phyloP scores from a whole-genome alignment of 441 rosid species.

The Adansonia rubrostipa region DNA sequence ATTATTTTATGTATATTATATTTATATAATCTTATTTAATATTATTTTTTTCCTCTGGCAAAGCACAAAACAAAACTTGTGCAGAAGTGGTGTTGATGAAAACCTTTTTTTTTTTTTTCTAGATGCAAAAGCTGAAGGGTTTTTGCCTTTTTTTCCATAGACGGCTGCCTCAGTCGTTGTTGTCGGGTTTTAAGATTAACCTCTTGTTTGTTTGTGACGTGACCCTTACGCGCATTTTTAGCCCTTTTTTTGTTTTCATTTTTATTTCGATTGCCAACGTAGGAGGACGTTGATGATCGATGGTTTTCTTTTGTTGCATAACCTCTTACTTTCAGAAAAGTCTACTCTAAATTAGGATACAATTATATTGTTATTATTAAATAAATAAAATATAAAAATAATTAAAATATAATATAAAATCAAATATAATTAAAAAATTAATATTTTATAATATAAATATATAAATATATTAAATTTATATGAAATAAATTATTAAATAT shows the following conservation, averaged over 20 bases:
- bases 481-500: no score
- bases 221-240: constrained; percentile 33
- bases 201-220: constrained; percentile 12
- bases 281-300: constrained; percentile 6
- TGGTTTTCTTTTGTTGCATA: constrained; percentile 7
- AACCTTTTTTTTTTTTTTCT: no score
- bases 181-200: constrained; percentile 37
- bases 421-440: no score
- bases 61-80: not conserved
- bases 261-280: constrained; percentile 7
- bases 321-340: not conserved
- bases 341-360: no score
- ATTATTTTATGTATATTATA: no score
- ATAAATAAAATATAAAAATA: no score
- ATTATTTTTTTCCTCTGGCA: not conserved
- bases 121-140: constrained; percentile 20
- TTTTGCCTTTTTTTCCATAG: constrained; percentile 7
- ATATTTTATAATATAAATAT: no score
- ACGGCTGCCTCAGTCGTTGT: constrained; percentile 42
- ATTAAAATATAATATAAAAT: no score
- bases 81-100: no score
- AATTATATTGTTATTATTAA: no score
- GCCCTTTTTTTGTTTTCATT: not conserved
- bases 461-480: no score
- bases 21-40: no score